Evolutionary conservation across 148 eudicot species (phyloP), one percentile per base, ranked within the genome.

Genomic region (Persicaria tinctoria): DNA sequence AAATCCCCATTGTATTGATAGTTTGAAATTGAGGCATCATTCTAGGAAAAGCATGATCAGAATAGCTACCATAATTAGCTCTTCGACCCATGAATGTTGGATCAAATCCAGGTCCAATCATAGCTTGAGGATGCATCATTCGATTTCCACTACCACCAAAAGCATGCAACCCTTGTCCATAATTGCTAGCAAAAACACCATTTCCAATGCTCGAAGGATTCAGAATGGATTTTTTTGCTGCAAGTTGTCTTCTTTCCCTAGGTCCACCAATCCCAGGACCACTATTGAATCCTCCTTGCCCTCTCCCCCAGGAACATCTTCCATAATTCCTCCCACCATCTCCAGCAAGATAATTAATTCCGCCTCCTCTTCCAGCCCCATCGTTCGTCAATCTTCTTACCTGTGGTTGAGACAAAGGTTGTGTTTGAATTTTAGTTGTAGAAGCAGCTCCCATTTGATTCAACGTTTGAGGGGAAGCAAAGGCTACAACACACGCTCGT

Each of bases 71-170:
- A 76, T 85, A 93, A 20, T 87, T 97, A 63, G 77, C 93, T 76
- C 92, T 92, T 46, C 94, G 84, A 73, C 91, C 97, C 98, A 93
- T 89, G 83, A 74, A 93, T 0, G 88, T 81, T 3, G 93, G 98
- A 78, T 93, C 98, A 78, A 89, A 89, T 46, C 97, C 94, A 64
- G 87, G 88, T 14, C 93, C 93, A 96, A 93, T 93, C 91, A 90
- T 90, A 68, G 86, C 89, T 75, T 88, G 96, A 82, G 93, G 96
- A 81, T 79, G 90, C 91, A 90, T 85, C 83, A 88, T 64, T 74
- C 91, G 90, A 73, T 84, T 89, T 70, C 85, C 88, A 68, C 90
- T 87, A 14, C 86, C 90, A 53, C 97, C 91, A 76, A 89, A 91
- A 77, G 82, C 89, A n/a, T 77, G 84, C 82, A 86, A 74, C 71